Conservation (phyloP, 225 moss, liverwort and hornwort genomes). For the Rhytidiadelphus loreus region DNA sequence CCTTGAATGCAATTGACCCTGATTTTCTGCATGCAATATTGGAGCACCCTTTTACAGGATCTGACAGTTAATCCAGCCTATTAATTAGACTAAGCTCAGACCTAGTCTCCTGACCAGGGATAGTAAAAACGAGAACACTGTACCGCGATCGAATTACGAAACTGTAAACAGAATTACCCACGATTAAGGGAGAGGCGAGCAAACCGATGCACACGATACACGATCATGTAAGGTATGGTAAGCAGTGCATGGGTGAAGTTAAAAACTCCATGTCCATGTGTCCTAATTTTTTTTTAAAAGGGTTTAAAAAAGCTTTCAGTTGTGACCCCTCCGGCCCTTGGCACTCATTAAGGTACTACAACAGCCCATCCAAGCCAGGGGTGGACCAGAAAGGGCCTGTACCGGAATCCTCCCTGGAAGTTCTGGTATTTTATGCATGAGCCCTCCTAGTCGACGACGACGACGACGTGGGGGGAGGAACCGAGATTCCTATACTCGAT, state of each 20-base stretch:
- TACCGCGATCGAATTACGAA: neutral
- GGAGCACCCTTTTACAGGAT: neutral
- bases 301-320: too few relatives aligned
- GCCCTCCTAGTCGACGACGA: neutral
- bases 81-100: neutral
- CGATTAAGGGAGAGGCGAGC: neutral
- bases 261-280: too few relatives aligned
- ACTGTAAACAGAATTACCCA: neutral
- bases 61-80: neutral
- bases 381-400: neutral
- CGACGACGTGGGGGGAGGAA: neutral
- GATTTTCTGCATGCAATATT: neutral
- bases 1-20: neutral
- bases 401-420: neutral
- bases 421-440: neutral
- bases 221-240: neutral
- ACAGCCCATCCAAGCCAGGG: too few relatives aligned
- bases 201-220: neutral
- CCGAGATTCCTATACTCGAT: slow-evolving; percentile 15
- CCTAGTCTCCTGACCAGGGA: neutral
- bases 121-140: neutral
- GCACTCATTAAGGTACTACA: neutral
- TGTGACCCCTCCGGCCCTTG: too few relatives aligned
- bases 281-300: too few relatives aligned
- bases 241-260: too few relatives aligned